A percentile compares a stretch with the other conserved stretches of the same genome.
These are phyloP conservation scores for Exserohilum rostratum DNA, from an alignment of 2,329 filamentous ascomycete genomes.

Conservation along the genomic window DNA sequence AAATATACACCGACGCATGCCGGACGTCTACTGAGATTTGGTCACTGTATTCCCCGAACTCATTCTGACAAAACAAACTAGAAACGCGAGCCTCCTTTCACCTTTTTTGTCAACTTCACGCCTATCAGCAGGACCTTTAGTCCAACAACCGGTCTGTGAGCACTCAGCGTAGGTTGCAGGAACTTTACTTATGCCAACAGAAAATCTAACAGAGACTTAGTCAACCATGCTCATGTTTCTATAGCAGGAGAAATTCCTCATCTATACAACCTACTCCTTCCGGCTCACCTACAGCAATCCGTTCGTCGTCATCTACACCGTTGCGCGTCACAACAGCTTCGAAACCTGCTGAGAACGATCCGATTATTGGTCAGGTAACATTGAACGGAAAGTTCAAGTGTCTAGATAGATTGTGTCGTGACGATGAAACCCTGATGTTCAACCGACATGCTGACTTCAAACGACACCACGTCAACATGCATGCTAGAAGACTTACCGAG, in stretches of 20 bases:
- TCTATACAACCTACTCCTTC: neutral
- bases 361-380: slow-evolving; percentile 34
- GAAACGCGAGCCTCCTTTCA: neutral
- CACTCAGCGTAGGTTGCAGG: neutral
- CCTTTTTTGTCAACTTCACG: neutral
- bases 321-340: neutral
- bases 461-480: slow-evolving; percentile 32
- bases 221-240: neutral
- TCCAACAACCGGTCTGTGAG: neutral
- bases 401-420: slow-evolving; percentile 19
- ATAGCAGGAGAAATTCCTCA: neutral
- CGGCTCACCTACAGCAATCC: neutral
- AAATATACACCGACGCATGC: neutral
- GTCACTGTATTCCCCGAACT: neutral
- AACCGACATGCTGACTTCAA: slow-evolving; percentile 42
- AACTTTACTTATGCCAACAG: neutral
- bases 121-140: neutral
- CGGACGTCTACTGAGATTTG: neutral
- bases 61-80: slow-evolving; percentile 16
- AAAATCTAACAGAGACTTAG: neutral
- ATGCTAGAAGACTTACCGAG: slow-evolving; percentile 18
- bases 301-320: neutral
- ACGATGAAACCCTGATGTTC: slow-evolving; percentile 22
- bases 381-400: slow-evolving; percentile 34
- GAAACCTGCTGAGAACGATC: slow-evolving; percentile 2